Base-by-base conservation (phyloP, 495 filamentous ascomycete species). In the Astrothelium subdiscretum region DNA sequence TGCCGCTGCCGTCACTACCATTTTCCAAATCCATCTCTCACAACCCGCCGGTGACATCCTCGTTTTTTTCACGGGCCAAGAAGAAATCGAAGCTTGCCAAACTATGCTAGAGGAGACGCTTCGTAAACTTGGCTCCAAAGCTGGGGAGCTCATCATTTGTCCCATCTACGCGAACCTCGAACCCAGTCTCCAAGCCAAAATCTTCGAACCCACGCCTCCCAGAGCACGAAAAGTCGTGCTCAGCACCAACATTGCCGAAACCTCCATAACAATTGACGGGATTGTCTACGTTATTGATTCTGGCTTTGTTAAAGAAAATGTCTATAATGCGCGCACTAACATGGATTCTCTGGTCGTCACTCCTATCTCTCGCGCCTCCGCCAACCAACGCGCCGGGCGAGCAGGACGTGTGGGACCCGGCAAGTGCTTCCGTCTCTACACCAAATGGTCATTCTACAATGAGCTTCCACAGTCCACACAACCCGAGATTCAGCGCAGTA, bases 191-290 rank as follows among this genome's bases (percentile, higher is more conserved):
- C 94, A 98, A 69, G 86, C 95, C 77, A 90, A 90, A 62, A 88
- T 97, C 57, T 97, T 98, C 65, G 91, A 96, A 65, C 82, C 87
- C 48, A 80, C 94, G 10, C 89, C 90, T 12, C 87, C 89, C 65
- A 91, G 91, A 65, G 87, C 85, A 26, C 79, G 94, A 15, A 98
- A 97, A 71, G 89, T 96, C 32, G 88, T 98, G 51, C 85, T 98
- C 63, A 90, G 89, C 2, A 97, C 94, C 54, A 97, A 97, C 71
- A 97, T 98, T 65, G 90, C 94, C 35, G 94, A 98, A 76, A 95
- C 94, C 22, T 92, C 88, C 0, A 84, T 98, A 18, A 98, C 94
- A 8, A 96, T 98, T 51, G 88, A 95, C 62, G 91, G 90, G 4
- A 90, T 97, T 65, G 85, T 90, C 54, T 97, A 92, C 69, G 92